Conservation (phyloP, 2,329 filamentous ascomycete genomes). For the Colletotrichum tanaceti region DNA sequence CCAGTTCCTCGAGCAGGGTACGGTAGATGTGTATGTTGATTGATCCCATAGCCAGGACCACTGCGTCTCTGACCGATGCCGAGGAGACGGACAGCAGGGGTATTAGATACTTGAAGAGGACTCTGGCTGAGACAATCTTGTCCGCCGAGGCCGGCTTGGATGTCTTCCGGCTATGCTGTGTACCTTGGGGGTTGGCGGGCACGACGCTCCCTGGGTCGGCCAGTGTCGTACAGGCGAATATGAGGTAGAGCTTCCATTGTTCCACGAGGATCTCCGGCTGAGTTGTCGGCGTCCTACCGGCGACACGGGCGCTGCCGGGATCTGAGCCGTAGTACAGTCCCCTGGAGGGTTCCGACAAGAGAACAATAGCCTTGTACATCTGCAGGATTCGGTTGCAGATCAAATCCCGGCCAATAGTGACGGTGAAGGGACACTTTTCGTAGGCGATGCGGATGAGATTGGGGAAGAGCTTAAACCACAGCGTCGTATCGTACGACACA, state of each 20-base stretch:
- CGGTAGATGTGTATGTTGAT: constrained; percentile 96
- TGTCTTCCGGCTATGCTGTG: constrained; percentile 87
- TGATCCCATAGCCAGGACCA: constrained; percentile 90
- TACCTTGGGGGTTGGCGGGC: constrained; percentile 65
- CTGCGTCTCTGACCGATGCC: constrained; percentile 85
- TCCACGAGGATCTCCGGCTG: constrained; percentile 91
- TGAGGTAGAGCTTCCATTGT: constrained; percentile 97
- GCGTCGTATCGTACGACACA: constrained; percentile 89
- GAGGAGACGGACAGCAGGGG: constrained; percentile 86
- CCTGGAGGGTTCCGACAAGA: constrained; percentile 78
- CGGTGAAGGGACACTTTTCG: constrained; percentile 90
- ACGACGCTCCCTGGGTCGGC: constrained; percentile 80
- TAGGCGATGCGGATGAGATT: constrained; percentile 92
- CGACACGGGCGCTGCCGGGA: constrained; percentile 63
- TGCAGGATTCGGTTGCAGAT: constrained; percentile 92
- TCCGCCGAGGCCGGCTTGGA: constrained; percentile 74
- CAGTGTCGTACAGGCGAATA: constrained; percentile 96
- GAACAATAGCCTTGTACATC: constrained; percentile 87
- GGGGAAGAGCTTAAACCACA: constrained; percentile 99
- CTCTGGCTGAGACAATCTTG: constrained; percentile 87
- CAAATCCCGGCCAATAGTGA: constrained; percentile 89
- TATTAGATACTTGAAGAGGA: constrained; percentile 91
- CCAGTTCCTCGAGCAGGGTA: constrained; percentile 88
- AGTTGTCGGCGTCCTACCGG: constrained; percentile 70
- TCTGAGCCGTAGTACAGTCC: constrained; percentile 73